A percentile compares a stretch with the other conserved stretches of the same genome.
phyloP scores from a whole-genome alignment of 441 rosid genomes.

The Macaranga tanarius region DNA sequence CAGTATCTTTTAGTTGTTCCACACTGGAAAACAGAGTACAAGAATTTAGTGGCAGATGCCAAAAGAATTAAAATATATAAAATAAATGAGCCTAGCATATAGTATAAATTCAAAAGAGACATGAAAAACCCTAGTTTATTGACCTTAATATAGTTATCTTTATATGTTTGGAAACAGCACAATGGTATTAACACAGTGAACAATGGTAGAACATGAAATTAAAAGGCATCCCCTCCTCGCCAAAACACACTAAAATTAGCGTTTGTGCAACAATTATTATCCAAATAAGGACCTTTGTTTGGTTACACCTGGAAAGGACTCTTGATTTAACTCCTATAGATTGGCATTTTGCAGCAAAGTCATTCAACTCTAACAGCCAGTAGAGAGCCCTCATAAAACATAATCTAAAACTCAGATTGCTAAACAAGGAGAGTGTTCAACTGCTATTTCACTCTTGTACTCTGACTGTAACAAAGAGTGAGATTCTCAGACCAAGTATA shows the following conservation, averaged over 20 bases:
- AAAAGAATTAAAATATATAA: neutral
- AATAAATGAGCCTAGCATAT: neutral
- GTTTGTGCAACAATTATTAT: neutral
- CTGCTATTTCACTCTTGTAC: neutral
- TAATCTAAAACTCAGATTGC: neutral
- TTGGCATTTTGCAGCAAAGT: neutral
- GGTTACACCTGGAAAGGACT: neutral
- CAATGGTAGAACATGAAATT: neutral
- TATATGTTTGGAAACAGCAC: neutral
- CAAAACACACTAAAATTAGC: neutral
- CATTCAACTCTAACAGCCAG: neutral
- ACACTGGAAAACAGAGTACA: conserved; percentile 46
- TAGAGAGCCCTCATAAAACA: neutral
- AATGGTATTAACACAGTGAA: neutral
- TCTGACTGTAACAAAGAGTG: neutral
- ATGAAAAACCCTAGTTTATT: neutral
- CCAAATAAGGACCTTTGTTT: neutral
- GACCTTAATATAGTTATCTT: neutral
- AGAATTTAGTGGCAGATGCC: neutral
- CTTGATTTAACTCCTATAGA: neutral
- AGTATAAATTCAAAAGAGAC: neutral
- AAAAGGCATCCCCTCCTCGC: neutral
- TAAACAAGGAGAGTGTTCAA: neutral
- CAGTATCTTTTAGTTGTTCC: conserved; percentile 87
- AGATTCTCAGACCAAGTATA: neutral